These are phyloP conservation scores for Vachellia collinsii DNA, from an alignment of 306 rosid genomes.

Conservation along the genomic window DNA sequence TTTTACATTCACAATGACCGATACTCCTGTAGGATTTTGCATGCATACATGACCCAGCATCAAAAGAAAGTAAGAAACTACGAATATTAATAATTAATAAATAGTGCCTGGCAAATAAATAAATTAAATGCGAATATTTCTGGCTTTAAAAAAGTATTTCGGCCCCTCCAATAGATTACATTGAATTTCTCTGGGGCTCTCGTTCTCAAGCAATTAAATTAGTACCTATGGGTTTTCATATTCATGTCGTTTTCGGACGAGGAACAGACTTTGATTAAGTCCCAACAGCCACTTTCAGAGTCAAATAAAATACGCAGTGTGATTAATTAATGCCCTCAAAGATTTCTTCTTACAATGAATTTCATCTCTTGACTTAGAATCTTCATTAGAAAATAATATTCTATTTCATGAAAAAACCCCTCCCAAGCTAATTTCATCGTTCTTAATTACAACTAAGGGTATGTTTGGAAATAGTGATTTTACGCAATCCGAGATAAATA, in stretches of 20 bases:
- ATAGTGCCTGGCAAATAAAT: background rate
- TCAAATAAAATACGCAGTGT: background rate
- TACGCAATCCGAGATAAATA: no score
- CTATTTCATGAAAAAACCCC: no score
- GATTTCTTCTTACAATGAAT: background rate
- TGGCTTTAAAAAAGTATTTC: background rate
- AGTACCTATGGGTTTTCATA: background rate
- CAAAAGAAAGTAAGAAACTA: background rate
- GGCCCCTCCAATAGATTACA: background rate
- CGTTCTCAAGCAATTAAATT: background rate
- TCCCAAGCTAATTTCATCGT: no score
- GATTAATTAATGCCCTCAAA: background rate
- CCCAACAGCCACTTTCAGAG: background rate
- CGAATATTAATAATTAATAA: background rate
- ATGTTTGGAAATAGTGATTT: no score
- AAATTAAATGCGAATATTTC: background rate
- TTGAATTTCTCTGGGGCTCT: no score
- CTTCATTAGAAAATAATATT: no score
- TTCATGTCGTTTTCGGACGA: background rate
- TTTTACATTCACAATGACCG: background rate
- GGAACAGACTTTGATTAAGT: background rate
- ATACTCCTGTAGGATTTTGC: background rate
- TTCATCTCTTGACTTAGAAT: no score
- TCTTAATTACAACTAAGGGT: no score
- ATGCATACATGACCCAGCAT: background rate